phyloP scores from a whole-genome alignment of 2,329 filamentous ascomycete species.

The Penicillium crustosum region DNA sequence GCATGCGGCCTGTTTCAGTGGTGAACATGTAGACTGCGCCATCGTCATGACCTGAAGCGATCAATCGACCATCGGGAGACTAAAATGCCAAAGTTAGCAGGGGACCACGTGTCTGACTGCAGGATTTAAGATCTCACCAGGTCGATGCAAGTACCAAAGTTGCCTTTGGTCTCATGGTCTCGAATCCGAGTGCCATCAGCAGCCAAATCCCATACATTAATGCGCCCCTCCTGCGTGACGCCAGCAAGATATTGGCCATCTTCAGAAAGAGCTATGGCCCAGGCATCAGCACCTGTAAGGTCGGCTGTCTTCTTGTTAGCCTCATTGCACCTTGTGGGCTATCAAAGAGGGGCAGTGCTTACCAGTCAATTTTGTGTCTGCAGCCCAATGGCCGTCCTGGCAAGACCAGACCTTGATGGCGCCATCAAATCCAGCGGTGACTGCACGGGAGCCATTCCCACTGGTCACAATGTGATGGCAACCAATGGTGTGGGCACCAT shows the following conservation, averaged over 20 bases:
- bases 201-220: slow-evolving; percentile 81
- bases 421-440: slow-evolving; percentile 85
- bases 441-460: slow-evolving; percentile 68
- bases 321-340: neutral
- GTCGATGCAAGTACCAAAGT: slow-evolving; percentile 86
- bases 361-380: slow-evolving; percentile 49
- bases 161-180: slow-evolving; percentile 88
- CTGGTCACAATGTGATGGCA: slow-evolving; percentile 83
- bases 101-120: neutral
- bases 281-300: slow-evolving; percentile 64
- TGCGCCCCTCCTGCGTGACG: slow-evolving; percentile 81
- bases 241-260: slow-evolving; percentile 83
- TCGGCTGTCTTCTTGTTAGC: slow-evolving; percentile 16
- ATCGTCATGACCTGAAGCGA: slow-evolving; percentile 89
- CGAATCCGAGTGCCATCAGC: slow-evolving; percentile 63
- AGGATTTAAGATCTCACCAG: slow-evolving; percentile 51
- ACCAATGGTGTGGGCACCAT: slow-evolving; percentile 78
- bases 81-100: slow-evolving; percentile 26
- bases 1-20: slow-evolving; percentile 80
- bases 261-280: slow-evolving; percentile 82
- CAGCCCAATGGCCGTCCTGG: slow-evolving; percentile 56
- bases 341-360: slow-evolving; percentile 21
- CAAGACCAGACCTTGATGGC: slow-evolving; percentile 80
- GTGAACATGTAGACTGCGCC: slow-evolving; percentile 93
- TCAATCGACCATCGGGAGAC: slow-evolving; percentile 75